Evolutionary conservation across 2,329 filamentous ascomycete species (phyloP), one percentile per base, ranked within the genome.

Genomic region (Arthroderma uncinatum): DNA sequence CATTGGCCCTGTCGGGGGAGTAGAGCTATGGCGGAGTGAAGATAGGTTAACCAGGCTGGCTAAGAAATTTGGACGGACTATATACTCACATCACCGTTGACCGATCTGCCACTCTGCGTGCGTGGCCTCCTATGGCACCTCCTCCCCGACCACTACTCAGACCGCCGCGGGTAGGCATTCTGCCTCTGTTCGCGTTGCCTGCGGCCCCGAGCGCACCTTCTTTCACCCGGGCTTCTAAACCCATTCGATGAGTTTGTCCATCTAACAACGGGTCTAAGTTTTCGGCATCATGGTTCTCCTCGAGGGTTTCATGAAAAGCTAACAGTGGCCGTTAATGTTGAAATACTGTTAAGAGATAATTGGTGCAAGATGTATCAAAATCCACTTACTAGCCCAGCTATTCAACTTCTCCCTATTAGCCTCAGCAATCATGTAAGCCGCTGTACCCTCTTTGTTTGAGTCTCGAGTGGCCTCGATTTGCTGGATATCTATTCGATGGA

Each of bases 241-340:
- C 47, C 25, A 50, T 1, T 55, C 72, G 68, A 60, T 75, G 73
- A 23, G 59, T 70, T 47, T 75, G 72, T 9, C 73, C 73, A 47
- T 70, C 59, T 48, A 70, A 63, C 2, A 75, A 57, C 14, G 64
- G 61, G 47, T 68, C 63, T 7, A 74, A 58, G 10, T 66, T 53
- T 42, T 73, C 68, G 1, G 66, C 28, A 2, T 66, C 64, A 19
- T 60, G 62, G 8, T 68, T 67, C 37, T 70, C 68, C 3, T 63
- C 57, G 12, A 73, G 60, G 12, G 61, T 60, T 48, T 67, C 47
- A 33, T 50, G 47, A 33, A 33, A 50, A 7, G 47, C 47, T 50
- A 30, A 6, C 16, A n/a, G n/a, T 25, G 12, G 28, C 28, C n/a
- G 23, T 50, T 9, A 50, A 6, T 33, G 16, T 34, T 7, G 23